Conservation (phyloP, 2,329 filamentous ascomycete species). For the Alternaria arbusti region DNA sequence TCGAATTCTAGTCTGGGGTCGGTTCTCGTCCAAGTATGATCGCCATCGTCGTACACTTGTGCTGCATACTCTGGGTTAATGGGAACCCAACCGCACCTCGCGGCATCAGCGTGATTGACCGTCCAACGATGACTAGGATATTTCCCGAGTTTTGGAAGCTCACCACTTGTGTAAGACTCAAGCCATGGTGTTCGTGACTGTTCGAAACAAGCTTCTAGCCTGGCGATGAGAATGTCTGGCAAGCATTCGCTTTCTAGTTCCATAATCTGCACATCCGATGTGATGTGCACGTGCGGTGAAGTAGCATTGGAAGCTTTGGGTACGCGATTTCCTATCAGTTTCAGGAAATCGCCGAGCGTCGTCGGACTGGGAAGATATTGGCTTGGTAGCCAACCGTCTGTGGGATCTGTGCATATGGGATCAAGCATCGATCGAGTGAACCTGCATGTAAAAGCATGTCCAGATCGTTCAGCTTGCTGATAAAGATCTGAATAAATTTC, state of each 20-base stretch:
- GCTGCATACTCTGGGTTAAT: not conserved
- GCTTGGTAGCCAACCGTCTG: not conserved
- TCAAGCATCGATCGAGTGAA: not conserved
- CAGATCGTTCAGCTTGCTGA: not conserved
- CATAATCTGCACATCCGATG: not conserved
- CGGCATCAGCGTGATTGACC: not conserved
- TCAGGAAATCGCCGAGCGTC: not conserved
- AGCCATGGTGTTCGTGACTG: not conserved
- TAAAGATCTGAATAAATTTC: not conserved
- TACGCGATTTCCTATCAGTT: not conserved
- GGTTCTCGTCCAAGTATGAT: rapidly evolving
- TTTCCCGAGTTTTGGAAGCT: not conserved
- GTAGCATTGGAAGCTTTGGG: not conserved
- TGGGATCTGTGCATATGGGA: not conserved
- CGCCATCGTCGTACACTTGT: not conserved
- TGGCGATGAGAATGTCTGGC: not conserved
- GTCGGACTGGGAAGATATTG: not conserved
- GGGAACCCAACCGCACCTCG: not conserved
- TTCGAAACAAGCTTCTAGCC: not conserved
- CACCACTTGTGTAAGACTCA: not conserved
- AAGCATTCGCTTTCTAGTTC: not conserved
- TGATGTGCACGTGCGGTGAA: not conserved
- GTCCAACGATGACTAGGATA: not conserved
- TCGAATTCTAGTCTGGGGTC: not conserved
- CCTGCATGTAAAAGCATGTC: not conserved